Evolutionary conservation across 2,329 filamentous ascomycete species (phyloP), one percentile per base, ranked within the genome.

Genomic region (Sphaerostilbella broomeana): DNA sequence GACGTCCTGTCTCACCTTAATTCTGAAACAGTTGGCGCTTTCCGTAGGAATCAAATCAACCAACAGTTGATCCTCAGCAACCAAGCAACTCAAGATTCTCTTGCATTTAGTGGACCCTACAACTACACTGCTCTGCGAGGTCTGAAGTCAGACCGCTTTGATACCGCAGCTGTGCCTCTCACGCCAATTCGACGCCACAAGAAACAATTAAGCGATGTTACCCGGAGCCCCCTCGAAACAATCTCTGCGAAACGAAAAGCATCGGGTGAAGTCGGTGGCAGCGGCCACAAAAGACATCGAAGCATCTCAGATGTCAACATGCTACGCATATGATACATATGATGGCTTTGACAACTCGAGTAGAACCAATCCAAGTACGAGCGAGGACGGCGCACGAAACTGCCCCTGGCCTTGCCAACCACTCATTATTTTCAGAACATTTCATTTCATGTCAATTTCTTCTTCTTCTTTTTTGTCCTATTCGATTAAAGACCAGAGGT

Each of bases 11-110:
- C 88, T 26, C 79, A 83, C 52, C 75, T 78, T 48, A 76, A 77
- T 43, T 62, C 71, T 7, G 75, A 80, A 41, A 77, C 82, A 11
- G 84, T 92, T 24, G 84, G 84, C 25, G 83, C 85, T 1, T 94
- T 92, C 69, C 84, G 84, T 40, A 77, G 69, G 47, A 81, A 76
- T 58, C 79, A 76, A 56, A 78, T 68, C 67, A 75, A 77, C 55
- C 71, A 76, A 54, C 72, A 77, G 50, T 64, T 79, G 44, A 75
- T 79, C 43, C 59, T 73, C 47, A 77, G 73, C 61, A 75, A 72
- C 53, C 72, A 77, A 51, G 75, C 73, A 16, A 79, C 75, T 25
- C 64, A 74, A 42, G 73, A 82, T 51, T 79, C 79, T 26, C 67
- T 84, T 18, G 70, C 75, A 35, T 77, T 81, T 57, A 72, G 77